phyloP scores from a whole-genome alignment of 129 eudicot species.

The Ambrosia artemisiifolia region DNA sequence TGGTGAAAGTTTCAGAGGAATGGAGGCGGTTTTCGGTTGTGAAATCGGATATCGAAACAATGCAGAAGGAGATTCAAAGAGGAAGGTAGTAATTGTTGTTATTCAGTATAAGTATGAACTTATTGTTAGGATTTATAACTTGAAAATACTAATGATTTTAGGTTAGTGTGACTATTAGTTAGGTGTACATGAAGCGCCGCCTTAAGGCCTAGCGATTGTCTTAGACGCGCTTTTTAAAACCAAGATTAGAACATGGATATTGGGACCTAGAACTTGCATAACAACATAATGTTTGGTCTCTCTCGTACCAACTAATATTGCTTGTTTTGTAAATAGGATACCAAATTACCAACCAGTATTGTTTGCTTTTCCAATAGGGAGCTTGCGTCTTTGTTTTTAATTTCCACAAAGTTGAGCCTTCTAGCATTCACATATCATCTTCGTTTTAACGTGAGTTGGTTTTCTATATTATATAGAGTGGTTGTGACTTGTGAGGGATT shows the following conservation, averaged over 20 bases:
- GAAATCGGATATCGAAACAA: constrained; percentile 46
- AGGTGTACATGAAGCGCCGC: too few relatives aligned
- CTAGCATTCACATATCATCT: too few relatives aligned
- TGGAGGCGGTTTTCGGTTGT: constrained; percentile 22
- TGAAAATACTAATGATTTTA: neutral
- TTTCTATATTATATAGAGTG: too few relatives aligned
- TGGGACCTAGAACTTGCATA: constrained; percentile 4
- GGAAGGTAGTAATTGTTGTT: constrained; percentile 53
- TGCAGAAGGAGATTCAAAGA: constrained; percentile 53
- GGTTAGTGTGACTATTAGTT: neutral
- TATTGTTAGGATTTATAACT: neutral
- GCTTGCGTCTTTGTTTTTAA: too few relatives aligned
- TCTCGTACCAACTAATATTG: too few relatives aligned
- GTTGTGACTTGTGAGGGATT: too few relatives aligned
- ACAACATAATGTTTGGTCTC: neutral
- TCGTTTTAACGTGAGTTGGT: too few relatives aligned
- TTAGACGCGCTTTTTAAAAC: too few relatives aligned
- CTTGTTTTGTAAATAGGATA: too few relatives aligned
- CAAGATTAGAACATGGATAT: neutral
- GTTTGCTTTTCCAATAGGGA: neutral
- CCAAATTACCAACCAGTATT: neutral
- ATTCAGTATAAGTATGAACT: too few relatives aligned
- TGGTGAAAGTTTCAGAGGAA: constrained; percentile 24
- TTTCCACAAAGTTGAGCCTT: too few relatives aligned
- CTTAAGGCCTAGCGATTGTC: too few relatives aligned